A percentile compares a stretch with the other conserved stretches of the same genome.
phyloP scores from a whole-genome alignment of 306 rosid genomes.

The Quercus gilva region DNA sequence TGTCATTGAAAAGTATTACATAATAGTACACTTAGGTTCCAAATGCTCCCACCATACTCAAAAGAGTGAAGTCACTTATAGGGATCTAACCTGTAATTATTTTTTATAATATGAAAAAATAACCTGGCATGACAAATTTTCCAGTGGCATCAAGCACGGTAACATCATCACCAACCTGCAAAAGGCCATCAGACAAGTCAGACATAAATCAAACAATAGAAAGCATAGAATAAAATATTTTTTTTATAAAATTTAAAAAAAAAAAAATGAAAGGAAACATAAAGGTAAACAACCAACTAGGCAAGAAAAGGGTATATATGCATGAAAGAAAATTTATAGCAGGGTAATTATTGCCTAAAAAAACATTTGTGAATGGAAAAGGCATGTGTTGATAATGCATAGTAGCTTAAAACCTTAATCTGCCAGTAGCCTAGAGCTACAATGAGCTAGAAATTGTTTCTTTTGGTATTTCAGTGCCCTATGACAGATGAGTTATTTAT shows the following conservation, averaged over 20 bases:
- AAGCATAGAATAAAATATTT: not conserved
- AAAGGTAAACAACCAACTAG: not conserved
- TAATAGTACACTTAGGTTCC: not conserved
- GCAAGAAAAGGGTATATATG: not conserved
- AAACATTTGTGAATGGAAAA: not conserved
- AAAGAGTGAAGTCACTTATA: not conserved
- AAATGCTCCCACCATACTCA: not conserved
- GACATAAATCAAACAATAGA: slow-evolving; percentile 8
- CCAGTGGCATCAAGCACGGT: slow-evolving; percentile 82
- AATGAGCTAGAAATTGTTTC: not conserved
- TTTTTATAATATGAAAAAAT: slow-evolving; percentile 15
- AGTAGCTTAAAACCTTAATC: not conserved
- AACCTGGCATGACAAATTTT: slow-evolving; percentile 98
- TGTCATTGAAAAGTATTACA: not conserved
- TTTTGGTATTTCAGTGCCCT: not conserved
- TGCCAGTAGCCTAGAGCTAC: not conserved
- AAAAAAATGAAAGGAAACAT: not conserved
- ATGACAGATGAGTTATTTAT: not conserved
- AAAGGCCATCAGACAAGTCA: slow-evolving; percentile 13
- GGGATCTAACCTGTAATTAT: not conserved
- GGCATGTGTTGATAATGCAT: not conserved
- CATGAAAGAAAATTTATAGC: not conserved
- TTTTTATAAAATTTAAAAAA: not conserved
- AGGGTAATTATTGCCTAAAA: not conserved
- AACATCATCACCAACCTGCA: slow-evolving; percentile 80